Conservation (phyloP, 2,329 filamentous ascomycete species). For the Penicillium griseofulvum region DNA sequence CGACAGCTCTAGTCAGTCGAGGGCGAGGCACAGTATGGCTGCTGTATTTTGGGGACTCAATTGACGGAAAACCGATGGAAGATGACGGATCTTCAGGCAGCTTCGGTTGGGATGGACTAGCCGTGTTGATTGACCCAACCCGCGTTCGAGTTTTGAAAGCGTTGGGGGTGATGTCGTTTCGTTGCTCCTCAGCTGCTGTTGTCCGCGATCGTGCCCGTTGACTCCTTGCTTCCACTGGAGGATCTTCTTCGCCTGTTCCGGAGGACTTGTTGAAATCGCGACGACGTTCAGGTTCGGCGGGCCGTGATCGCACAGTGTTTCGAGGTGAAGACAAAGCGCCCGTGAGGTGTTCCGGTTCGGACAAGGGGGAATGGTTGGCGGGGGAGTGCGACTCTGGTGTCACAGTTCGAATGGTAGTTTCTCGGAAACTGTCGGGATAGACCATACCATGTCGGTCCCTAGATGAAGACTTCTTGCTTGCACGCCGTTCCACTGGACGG, state of each 20-base stretch:
- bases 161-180: constrained; percentile 37
- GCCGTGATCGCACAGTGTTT: constrained; percentile 34
- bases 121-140: constrained; percentile 42
- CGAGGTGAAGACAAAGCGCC: constrained; percentile 37
- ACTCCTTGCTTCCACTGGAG: constrained; percentile 30
- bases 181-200: constrained; percentile 44
- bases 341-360: constrained; percentile 36
- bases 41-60: constrained; percentile 42
- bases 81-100: constrained; percentile 38
- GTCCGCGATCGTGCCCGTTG: constrained; percentile 42
- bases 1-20: constrained; percentile 34
- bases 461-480: constrained; percentile 49
- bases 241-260: constrained; percentile 35
- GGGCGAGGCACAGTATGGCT: constrained; percentile 35
- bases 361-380: constrained; percentile 39
- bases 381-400: constrained; percentile 44
- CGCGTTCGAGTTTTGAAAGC: constrained; percentile 37
- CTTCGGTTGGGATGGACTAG: constrained; percentile 33
- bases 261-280: constrained; percentile 32
- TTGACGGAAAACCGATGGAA: constrained; percentile 51
- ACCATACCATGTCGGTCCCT: constrained; percentile 48
- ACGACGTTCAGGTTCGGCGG: constrained; percentile 34
- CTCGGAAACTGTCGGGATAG: constrained; percentile 47
- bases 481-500: constrained; percentile 43
- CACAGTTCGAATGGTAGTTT: constrained; percentile 46